These are phyloP conservation scores for Daphne laureola DNA, from an alignment of 441 rosid genomes.

Conservation along the genomic window DNA sequence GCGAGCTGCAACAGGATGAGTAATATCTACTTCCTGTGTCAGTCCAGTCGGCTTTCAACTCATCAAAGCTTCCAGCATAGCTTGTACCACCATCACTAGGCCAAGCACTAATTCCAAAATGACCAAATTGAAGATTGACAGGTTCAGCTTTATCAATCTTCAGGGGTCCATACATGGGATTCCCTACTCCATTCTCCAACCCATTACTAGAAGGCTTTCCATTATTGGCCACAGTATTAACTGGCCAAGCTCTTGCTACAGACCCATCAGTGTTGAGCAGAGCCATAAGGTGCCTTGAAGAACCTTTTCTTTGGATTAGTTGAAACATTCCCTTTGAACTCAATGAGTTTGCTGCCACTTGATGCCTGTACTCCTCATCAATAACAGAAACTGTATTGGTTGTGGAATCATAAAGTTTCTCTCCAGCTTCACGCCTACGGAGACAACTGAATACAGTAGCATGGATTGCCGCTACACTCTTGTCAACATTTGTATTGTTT, in stretches of 20 bases:
- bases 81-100: conserved; percentile 95
- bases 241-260: conserved; percentile 93
- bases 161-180: conserved; percentile 76
- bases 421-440: conserved; percentile 78
- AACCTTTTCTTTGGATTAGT: conserved; percentile 86
- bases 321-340: conserved; percentile 96
- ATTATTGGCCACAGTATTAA: conserved; percentile 43
- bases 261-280: conserved; percentile 88
- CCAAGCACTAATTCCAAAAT: conserved; percentile 97
- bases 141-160: conserved; percentile 80
- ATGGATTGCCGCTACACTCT: conserved; percentile 96
- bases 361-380: conserved; percentile 88
- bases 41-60: conserved; percentile 59
- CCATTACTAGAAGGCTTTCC: conserved; percentile 42
- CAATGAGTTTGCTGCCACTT: conserved; percentile 82
- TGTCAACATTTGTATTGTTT: conserved; percentile 93
- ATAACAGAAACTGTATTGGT: conserved; percentile 69
- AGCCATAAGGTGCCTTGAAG: conserved; percentile 95
- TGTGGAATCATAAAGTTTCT: conserved; percentile 64
- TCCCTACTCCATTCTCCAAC: conserved; percentile 39
- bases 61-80: conserved; percentile 80
- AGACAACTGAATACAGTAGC: conserved; percentile 94
- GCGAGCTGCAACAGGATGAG: conserved; percentile 96
- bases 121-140: conserved; percentile 89
- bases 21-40: conserved; percentile 72